Conservation (phyloP, 2,329 filamentous ascomycete species). For the Cercospora beticola region DNA sequence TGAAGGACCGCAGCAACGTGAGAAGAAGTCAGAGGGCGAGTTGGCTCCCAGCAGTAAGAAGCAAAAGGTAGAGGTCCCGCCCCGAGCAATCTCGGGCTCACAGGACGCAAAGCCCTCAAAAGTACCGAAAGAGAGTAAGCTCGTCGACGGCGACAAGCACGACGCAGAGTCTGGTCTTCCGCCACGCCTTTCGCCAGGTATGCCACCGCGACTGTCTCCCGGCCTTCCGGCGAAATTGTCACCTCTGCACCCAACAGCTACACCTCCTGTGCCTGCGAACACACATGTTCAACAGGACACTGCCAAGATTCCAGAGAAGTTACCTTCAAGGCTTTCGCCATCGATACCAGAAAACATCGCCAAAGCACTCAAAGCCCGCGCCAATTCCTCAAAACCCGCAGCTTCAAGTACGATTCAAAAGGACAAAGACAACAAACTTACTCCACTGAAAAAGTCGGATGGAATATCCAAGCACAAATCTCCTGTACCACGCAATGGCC, state of each 20-base stretch:
- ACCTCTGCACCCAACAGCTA: slow-evolving; percentile 15
- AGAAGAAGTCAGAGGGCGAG: slow-evolving; percentile 1
- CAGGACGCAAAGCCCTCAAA: neutral
- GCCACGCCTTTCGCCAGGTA: slow-evolving; percentile 23
- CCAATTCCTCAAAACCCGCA: slow-evolving; percentile 28
- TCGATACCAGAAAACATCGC: slow-evolving; percentile 58
- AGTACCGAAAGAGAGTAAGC: neutral
- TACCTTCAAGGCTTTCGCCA: slow-evolving; percentile 58
- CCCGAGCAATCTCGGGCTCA: slow-evolving; percentile 3
- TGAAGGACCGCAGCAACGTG: neutral
- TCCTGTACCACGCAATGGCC: slow-evolving; percentile 33
- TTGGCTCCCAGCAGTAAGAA: slow-evolving; percentile 16
- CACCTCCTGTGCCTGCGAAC: neutral
- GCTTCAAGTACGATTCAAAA: slow-evolving; percentile 18
- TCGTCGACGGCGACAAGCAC: slow-evolving; percentile 4
- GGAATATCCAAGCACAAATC: slow-evolving; percentile 31
- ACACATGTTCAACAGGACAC: neutral
- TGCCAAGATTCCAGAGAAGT: slow-evolving; percentile 27
- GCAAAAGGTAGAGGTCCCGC: slow-evolving; percentile 6
- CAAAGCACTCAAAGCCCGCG: slow-evolving; percentile 49
- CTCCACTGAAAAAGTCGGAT: slow-evolving; percentile 22
- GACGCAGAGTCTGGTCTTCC: slow-evolving; percentile 18
- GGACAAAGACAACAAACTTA: slow-evolving; percentile 27
- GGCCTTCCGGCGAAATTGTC: slow-evolving; percentile 26
- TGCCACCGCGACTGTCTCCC: slow-evolving; percentile 24